These are phyloP conservation scores for Pleurotus platypus DNA, from an alignment of 768 basidiomycete genomes.

Conservation along the genomic window DNA sequence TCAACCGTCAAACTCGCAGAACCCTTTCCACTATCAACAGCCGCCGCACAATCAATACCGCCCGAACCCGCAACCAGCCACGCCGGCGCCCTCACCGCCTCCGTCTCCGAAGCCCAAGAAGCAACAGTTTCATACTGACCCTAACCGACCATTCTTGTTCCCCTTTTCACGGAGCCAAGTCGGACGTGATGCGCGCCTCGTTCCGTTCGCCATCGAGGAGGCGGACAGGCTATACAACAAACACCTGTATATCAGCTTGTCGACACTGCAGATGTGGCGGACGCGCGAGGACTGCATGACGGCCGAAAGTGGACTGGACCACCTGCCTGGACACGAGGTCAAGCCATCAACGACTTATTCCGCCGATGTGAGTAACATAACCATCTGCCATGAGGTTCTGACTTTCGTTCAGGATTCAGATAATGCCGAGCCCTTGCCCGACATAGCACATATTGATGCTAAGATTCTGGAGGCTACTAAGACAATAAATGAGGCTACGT, in stretches of 20 bases:
- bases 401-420: slow-evolving; percentile 47
- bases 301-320: slow-evolving; percentile 86
- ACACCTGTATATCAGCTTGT: slow-evolving; percentile 87
- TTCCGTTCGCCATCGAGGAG: slow-evolving; percentile 95
- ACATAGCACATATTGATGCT: slow-evolving; percentile 67
- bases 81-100: slow-evolving; percentile 89
- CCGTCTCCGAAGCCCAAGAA: slow-evolving; percentile 89
- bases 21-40: slow-evolving; percentile 12
- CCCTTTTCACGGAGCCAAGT: slow-evolving; percentile 74
- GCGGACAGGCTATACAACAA: slow-evolving; percentile 86
- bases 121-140: slow-evolving; percentile 98
- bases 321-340: slow-evolving; percentile 66
- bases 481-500: slow-evolving; percentile 47
- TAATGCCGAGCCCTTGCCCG: slow-evolving; percentile 61
- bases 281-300: slow-evolving; percentile 94
- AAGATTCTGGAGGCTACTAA: slow-evolving; percentile 67
- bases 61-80: slow-evolving; percentile 64
- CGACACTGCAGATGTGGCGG: slow-evolving; percentile 92
- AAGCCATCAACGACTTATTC: slow-evolving; percentile 47
- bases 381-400: background rate
- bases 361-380: slow-evolving; percentile 28
- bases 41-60: slow-evolving; percentile 30
- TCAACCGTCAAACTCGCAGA: slow-evolving; percentile 28
- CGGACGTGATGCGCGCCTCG: slow-evolving; percentile 60
- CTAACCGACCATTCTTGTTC: slow-evolving; percentile 88